Evolutionary conservation across 2,329 filamentous ascomycete genomes (phyloP).

Genomic region (Penicillium sp.): DNA sequence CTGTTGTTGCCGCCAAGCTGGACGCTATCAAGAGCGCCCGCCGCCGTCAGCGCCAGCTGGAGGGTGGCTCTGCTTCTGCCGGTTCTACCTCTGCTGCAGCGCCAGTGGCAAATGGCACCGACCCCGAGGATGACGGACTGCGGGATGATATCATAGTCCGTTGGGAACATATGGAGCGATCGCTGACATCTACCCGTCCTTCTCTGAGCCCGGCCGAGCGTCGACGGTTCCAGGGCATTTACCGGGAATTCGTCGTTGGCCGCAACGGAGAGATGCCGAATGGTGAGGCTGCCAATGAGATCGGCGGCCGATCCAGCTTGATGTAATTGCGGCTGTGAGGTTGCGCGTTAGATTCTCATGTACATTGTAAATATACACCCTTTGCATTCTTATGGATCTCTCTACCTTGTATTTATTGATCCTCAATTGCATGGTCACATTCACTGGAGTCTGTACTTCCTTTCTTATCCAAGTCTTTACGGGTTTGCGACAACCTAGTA

Average conservation of each 20-base stretch:
- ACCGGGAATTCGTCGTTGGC: slow-evolving; percentile 88
- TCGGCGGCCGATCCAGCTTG: slow-evolving; percentile 88
- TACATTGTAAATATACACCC: slow-evolving; percentile 26
- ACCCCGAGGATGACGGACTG: slow-evolving; percentile 33
- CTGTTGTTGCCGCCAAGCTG: slow-evolving; percentile 78
- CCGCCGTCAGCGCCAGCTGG: slow-evolving; percentile 61
- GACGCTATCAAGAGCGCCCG: slow-evolving; percentile 74
- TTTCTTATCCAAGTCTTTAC: not conserved
- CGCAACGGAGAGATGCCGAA: slow-evolving; percentile 94
- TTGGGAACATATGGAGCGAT: slow-evolving; percentile 80
- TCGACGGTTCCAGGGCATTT: slow-evolving; percentile 74
- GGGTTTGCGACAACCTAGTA: not conserved
- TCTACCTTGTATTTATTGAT: slow-evolving; percentile 11
- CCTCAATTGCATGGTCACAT: slow-evolving; percentile 1
- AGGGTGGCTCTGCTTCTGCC: slow-evolving; percentile 35
- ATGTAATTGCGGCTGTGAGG: slow-evolving; percentile 63
- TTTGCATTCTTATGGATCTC: slow-evolving; percentile 1
- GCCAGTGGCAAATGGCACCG: slow-evolving; percentile 27
- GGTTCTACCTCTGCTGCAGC: slow-evolving; percentile 10
- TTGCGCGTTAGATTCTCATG: not conserved
- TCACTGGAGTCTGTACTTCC: too few relatives aligned
- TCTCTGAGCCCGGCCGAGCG: slow-evolving; percentile 82
- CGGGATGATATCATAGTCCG: slow-evolving; percentile 74
- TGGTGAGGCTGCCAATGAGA: slow-evolving; percentile 86
- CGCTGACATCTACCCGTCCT: slow-evolving; percentile 73